These are phyloP conservation scores for Anacardium occidentale DNA, from an alignment of 345 rosid genomes.

Conservation along the genomic window DNA sequence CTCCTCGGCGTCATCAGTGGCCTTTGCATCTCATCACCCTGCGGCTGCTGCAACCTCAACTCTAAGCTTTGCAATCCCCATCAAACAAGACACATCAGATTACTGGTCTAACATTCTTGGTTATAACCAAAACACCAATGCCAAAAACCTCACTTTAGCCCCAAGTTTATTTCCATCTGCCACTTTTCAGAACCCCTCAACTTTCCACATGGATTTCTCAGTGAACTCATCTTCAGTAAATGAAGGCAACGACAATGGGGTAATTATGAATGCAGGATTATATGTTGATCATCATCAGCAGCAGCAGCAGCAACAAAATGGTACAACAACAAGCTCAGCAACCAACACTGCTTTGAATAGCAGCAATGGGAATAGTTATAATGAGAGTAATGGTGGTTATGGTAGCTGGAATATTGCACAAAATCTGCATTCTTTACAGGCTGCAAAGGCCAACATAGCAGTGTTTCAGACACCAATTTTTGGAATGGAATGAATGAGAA, in stretches of 20 bases:
- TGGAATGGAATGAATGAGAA: conserved; percentile 77
- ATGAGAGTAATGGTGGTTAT: conserved; percentile 34
- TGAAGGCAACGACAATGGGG: conserved; percentile 26
- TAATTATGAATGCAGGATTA: conserved; percentile 32
- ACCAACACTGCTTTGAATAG: conserved; percentile 34
- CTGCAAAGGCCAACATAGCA: conserved; percentile 63
- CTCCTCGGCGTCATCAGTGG: conserved; percentile 49
- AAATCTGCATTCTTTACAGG: conserved; percentile 48
- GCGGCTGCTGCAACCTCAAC: conserved; percentile 32
- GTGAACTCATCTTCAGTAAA: conserved; percentile 17
- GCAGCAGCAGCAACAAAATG: background rate
- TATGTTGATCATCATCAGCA: conserved; percentile 28
- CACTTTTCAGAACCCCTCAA: conserved; percentile 22
- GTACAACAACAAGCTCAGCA: conserved; percentile 23
- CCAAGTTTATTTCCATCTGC: conserved; percentile 21
- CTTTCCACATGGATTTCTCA: conserved; percentile 34
- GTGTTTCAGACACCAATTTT: conserved; percentile 84
- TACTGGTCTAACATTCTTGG: conserved; percentile 65
- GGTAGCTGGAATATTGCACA: conserved; percentile 49
- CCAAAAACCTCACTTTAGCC: conserved; percentile 14
- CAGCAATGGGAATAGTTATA: conserved; percentile 24
- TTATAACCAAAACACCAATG: conserved; percentile 32
- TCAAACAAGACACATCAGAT: conserved; percentile 60
- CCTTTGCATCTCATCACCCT: conserved; percentile 36
- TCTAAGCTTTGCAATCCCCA: conserved; percentile 56